These are phyloP conservation scores for Annulohypoxylon bovei DNA, from an alignment of 495 filamentous ascomycete species.

Conservation along the genomic window DNA sequence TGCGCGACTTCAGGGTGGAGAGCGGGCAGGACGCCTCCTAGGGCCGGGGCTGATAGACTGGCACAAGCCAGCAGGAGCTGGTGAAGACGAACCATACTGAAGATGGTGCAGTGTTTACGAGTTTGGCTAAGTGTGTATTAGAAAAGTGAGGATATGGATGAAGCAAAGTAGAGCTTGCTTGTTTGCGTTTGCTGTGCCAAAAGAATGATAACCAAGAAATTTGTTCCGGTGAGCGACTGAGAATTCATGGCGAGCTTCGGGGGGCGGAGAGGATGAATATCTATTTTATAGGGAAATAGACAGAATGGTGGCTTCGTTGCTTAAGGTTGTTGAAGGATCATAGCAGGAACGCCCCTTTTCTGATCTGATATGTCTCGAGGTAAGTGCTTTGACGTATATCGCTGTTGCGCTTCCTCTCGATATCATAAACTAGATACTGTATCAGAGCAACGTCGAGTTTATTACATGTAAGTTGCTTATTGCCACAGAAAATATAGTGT, in stretches of 20 bases:
- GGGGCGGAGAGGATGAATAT: neutral
- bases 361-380: neutral
- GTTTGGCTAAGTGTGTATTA: neutral
- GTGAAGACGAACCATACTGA: constrained; percentile 3
- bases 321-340: neutral
- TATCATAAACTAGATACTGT: neutral
- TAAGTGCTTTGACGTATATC: neutral
- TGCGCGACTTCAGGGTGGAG: neutral
- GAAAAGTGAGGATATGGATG: neutral
- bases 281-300: constrained; percentile 12
- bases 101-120: neutral
- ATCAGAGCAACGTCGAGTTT: neutral
- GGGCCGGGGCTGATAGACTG: neutral
- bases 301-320: neutral
- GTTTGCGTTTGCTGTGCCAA: neutral
- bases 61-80: neutral
- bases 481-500: neutral
- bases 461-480: neutral
- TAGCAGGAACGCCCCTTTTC: neutral
- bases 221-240: neutral
- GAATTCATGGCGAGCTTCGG: neutral
- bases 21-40: neutral
- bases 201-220: neutral
- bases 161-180: constrained; percentile 5
- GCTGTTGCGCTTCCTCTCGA: neutral